Base-by-base conservation (phyloP, 306 rosid species). In the Prunus davidiana region DNA sequence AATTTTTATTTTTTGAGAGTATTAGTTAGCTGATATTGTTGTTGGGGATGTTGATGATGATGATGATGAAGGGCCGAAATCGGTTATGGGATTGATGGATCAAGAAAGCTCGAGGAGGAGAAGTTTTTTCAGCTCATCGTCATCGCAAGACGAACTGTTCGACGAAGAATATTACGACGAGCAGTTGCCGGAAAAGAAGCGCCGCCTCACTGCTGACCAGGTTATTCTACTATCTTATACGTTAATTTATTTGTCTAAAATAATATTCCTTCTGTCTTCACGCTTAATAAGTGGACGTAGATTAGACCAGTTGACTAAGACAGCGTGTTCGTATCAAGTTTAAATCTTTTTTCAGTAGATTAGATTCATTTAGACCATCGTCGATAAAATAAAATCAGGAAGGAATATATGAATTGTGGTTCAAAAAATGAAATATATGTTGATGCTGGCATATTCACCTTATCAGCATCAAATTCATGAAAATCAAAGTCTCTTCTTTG, bases 101-200 rank as follows among this genome's bases (percentile, higher is more conserved):
- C 67, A 62, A 70, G 96, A 92, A 78, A 84, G 82, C 80, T 89
- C 96, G 5, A 90, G 87, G 88, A 87, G 86, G 87, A 86, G 93
- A 75, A 84, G 93, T 27, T 89, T 90, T 76, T 95, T 92, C 81
- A 87, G 90, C 91, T 34, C 69, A 11, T 92, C 93, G 13, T 64
- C 27, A 8, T 90, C 92, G 4, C 90, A 89, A 12, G 97, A 90
- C 25, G 97, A 95, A 28, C 80, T 95, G 71, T 90, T 69, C 74
- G 97, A 92, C 41, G 97, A 95, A 62, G 99, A 95, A 76, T 92
- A 89, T 68, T 92, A 88, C 79, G 97, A 92, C 72, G 96, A 90
- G 65, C 99, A 92, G 89, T 72, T 79, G 69, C 97, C 97, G 77
- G 99, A 95, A 86, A 95, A 95, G 91, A 95, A 95, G 79, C 97